Base-by-base conservation (phyloP, 2,329 filamentous ascomycete genomes). In the Venturia asperata region DNA sequence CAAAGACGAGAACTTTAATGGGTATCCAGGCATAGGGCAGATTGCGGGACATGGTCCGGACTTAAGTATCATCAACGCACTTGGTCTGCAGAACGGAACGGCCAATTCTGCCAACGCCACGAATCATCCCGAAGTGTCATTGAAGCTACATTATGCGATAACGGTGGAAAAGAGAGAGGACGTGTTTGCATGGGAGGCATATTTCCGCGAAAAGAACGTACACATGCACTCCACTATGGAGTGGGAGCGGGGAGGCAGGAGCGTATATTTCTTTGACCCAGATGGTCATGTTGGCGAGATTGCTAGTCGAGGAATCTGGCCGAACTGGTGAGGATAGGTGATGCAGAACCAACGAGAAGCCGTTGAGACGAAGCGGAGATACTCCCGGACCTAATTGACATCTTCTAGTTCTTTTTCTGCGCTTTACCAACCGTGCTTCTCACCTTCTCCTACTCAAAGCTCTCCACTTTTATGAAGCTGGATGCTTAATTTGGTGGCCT, bases 211-310 rank as follows among this genome's bases (percentile, higher is more conserved):
- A n/a, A 67, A 66, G 24, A 67, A 70, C 15, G 71, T 72, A 1
- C 66, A 70, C 37, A 67, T 73, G 13, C 66, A 64, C 9, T 70
- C 67, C 1, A 68, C 66, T 24, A 71, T 73, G 66, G 66, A 72
- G 5, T 73, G 72, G 72, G 67, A 70, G 13, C 63, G 68, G 3
- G 72, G 72, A 19, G 72, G 72, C 17, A 69, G 68, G 61, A 73
- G 72, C 64, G 70, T 73, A 39, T 73, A 73, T 68, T 73, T 73
- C 64, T 68, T 69, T 49, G 72, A 73, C 68, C 64, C 67, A 34
- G 72, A 73, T 65, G 72, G 71, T 9, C 71, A 73, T 69, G 68
- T 73, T 15, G 72, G 72, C 15, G 72, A 73, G 66, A 68, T 73
- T 64, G 72, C 68, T 13, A 72, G 71, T 60, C 69, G 68, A 41